Conservation (phyloP, 495 filamentous ascomycete species). For the Chaetomium cochliodes region DNA sequence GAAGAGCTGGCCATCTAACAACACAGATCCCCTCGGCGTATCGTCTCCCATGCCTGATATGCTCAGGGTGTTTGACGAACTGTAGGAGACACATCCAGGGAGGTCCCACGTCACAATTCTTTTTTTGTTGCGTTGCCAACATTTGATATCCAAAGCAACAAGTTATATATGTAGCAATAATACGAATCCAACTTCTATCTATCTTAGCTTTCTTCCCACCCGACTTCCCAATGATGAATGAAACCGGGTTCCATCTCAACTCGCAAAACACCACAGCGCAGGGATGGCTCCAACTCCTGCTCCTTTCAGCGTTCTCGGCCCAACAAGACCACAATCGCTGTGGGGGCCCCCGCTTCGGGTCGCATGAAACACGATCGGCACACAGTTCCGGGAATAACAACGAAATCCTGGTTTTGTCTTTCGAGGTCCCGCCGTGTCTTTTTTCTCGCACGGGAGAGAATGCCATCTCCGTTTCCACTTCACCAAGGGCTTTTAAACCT, state of each 20-base stretch:
- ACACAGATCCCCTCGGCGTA: slow-evolving; percentile 4
- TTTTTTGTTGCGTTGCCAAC: neutral
- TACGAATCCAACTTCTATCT: no score
- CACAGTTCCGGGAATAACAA: neutral
- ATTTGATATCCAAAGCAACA: neutral
- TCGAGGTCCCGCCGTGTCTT: neutral
- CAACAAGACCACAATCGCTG: neutral
- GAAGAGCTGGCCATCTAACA: neutral
- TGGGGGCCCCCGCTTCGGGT: neutral
- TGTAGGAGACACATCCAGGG: slow-evolving; percentile 28
- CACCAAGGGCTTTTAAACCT: no score
- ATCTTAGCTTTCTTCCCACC: neutral
- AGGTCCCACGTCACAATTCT: neutral
- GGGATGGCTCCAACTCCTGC: neutral
- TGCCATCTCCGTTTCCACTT: no score
- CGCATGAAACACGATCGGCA: neutral
- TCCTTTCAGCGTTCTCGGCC: no score
- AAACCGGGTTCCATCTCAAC: neutral
- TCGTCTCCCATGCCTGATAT: slow-evolving; percentile 25
- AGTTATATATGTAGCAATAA: neutral
- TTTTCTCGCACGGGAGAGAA: no score
- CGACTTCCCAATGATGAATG: neutral
- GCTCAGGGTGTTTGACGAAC: slow-evolving; percentile 46
- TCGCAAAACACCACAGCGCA: no score
- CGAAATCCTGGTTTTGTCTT: neutral